A percentile compares a stretch with the other conserved stretches of the same genome.
These are phyloP conservation scores for Ganoderma boninense DNA, from an alignment of 1,284 basidiomycete genomes.

Conservation along the genomic window DNA sequence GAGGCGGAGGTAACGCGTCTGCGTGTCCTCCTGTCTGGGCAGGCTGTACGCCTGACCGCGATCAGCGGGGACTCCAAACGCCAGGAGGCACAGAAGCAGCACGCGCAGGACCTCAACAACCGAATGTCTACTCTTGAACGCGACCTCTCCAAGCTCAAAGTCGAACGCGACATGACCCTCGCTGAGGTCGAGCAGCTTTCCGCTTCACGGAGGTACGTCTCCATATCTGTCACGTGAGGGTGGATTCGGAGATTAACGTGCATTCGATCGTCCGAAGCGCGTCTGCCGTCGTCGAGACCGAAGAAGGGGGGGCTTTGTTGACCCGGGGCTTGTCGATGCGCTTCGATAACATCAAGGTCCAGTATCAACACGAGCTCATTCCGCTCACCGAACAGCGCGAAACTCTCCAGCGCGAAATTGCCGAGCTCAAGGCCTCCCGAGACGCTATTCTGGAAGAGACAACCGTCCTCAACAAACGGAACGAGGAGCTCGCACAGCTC, in stretches of 20 bases:
- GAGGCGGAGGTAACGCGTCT: conserved; percentile 92
- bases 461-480: conserved; percentile 87
- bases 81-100: conserved; percentile 81
- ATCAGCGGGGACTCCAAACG: conserved; percentile 82
- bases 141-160: conserved; percentile 87
- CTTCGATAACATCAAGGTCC: conserved; percentile 88
- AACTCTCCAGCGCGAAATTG: conserved; percentile 81
- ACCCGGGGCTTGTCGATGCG: conserved; percentile 84
- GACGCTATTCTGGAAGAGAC: conserved; percentile 93
- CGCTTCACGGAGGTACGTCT: conserved; percentile 69
- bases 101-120: conserved; percentile 82
- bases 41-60: conserved; percentile 86
- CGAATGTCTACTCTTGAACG: conserved; percentile 84
- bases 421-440: conserved; percentile 86
- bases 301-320: conserved; percentile 58
- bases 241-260: not conserved
- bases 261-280: conserved; percentile 12
- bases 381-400: conserved; percentile 88
- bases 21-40: conserved; percentile 86
- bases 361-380: conserved; percentile 89
- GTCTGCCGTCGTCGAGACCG: conserved; percentile 39
- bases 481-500: conserved; percentile 91
- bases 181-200: conserved; percentile 94
- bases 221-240: not conserved
- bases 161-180: conserved; percentile 90